Conservation (phyloP, 129 eudicot genomes). For the Ambrosia artemisiifolia region DNA sequence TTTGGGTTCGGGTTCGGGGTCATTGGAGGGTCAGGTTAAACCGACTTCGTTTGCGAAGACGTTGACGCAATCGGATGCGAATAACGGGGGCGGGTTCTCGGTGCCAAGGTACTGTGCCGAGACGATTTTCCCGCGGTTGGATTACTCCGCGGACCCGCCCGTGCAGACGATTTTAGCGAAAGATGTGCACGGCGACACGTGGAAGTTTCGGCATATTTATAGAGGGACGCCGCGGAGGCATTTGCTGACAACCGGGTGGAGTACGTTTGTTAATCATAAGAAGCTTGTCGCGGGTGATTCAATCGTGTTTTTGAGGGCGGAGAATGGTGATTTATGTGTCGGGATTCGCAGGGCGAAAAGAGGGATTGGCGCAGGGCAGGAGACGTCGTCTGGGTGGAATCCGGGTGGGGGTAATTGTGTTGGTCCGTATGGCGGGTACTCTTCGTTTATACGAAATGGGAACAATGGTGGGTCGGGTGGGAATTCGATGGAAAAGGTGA, state of each 20-base stretch:
- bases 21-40: slow-evolving; percentile 51
- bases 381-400: slow-evolving; percentile 68
- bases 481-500: slow-evolving; percentile 37
- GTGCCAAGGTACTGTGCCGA: slow-evolving; percentile 96
- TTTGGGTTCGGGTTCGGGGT: background rate
- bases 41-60: slow-evolving; percentile 93
- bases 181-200: slow-evolving; percentile 91
- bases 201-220: slow-evolving; percentile 93
- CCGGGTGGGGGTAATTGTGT: slow-evolving; percentile 64
- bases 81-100: slow-evolving; percentile 97
- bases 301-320: slow-evolving; percentile 81
- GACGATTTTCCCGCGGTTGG: slow-evolving; percentile 87
- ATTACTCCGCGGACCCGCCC: slow-evolving; percentile 89
- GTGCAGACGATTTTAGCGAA: slow-evolving; percentile 86
- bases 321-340: slow-evolving; percentile 87
- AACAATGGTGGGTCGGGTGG: slow-evolving; percentile 26
- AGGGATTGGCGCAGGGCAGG: slow-evolving; percentile 63
- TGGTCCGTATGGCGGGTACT: slow-evolving; percentile 71
- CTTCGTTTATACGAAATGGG: slow-evolving; percentile 40
- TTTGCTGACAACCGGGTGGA: slow-evolving; percentile 95
- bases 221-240: slow-evolving; percentile 93
- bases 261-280: slow-evolving; percentile 92
- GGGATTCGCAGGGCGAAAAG: slow-evolving; percentile 89
- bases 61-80: slow-evolving; percentile 89
- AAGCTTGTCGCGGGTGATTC: slow-evolving; percentile 97